Base-by-base conservation (phyloP, 371 early-diverging fungal species). In the Rhizopus arrhizus region DNA sequence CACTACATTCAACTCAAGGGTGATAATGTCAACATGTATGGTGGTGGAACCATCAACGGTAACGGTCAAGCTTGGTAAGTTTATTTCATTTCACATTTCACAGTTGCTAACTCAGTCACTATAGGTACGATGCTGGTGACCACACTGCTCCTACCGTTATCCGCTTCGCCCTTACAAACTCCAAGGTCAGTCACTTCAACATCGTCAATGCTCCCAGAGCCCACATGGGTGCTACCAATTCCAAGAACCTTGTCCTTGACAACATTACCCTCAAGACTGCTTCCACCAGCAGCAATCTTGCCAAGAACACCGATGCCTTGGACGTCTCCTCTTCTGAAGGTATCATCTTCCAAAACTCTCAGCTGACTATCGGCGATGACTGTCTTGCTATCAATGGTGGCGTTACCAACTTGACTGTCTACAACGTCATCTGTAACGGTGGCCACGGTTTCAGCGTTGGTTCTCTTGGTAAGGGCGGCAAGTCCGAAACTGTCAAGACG, bases 401-500 rank as follows among this genome's bases (percentile, higher is more conserved):
- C 47, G 73, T 65, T 13, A 61, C 58, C 3, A 70, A 74, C 40
- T 53, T 71, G 16, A 74, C 71, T 3, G 40, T 74, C 2, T 51
- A 63, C 5, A 49, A 61, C 34, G 45, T 70, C 22, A 56, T 59
- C 35, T 74, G 74, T 50, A 62, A 47, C 33, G 62, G 62, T n/a
- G 66, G 69, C 42, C 74, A 74, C 41, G 74, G 74, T 51, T 74
- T 74, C 62, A 68, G 69, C 22, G 72, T 74, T 34, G 74, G 74
- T 7, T 68, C 69, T 28, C 65, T 74, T n/a, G 74, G 74, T 57
- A 69, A 71, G 58, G 69, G 64, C 13, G 64, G 70, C 12, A 47
- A 51, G 12, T 64, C 66, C 9, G 72, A 66, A 15, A 56, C 46
- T 4, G 72, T 74, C 38, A 53, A 55, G 13, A 59, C 49, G 40